Percentiles rank a stretch among this genome's conserved stretches.
These are phyloP conservation scores for Lachnellula suecica DNA, from an alignment of 2,329 filamentous ascomycete species.

Conservation along the genomic window DNA sequence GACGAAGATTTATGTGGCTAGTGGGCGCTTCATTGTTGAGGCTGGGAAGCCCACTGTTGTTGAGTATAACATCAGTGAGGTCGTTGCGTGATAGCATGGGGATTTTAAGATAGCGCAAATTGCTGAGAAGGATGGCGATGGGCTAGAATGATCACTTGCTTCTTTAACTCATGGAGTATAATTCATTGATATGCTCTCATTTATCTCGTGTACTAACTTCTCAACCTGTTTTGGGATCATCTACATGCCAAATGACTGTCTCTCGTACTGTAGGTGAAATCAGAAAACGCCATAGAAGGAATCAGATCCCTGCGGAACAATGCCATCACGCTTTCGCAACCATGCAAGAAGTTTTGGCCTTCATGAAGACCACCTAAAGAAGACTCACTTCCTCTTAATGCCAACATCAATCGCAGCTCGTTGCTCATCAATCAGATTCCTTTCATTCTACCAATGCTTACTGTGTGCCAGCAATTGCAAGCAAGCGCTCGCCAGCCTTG, in stretches of 20 bases:
- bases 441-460: neutral
- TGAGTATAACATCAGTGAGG: slow-evolving; percentile 44
- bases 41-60: slow-evolving; percentile 36
- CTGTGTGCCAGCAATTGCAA: slow-evolving; percentile 32
- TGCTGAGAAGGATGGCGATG: neutral
- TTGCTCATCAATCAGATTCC: slow-evolving; percentile 3
- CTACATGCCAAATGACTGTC: neutral
- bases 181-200: slow-evolving; percentile 1
- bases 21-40: slow-evolving; percentile 41
- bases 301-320: slow-evolving; percentile 19
- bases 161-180: no score
- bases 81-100: slow-evolving; percentile 15
- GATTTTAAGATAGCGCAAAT: neutral
- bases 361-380: slow-evolving; percentile 13
- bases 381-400: slow-evolving; percentile 7
- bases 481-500: slow-evolving; percentile 56
- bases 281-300: slow-evolving; percentile 22
- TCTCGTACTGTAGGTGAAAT: slow-evolving; percentile 9
- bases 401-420: slow-evolving; percentile 9
- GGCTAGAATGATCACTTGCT: neutral
- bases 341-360: slow-evolving; percentile 18
- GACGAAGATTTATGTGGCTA: slow-evolving; percentile 41
- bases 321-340: slow-evolving; percentile 20
- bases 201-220: neutral
- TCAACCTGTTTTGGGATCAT: neutral